Conservation (phyloP, 441 rosid genomes). For the Pelargonium fulgidum region DNA sequence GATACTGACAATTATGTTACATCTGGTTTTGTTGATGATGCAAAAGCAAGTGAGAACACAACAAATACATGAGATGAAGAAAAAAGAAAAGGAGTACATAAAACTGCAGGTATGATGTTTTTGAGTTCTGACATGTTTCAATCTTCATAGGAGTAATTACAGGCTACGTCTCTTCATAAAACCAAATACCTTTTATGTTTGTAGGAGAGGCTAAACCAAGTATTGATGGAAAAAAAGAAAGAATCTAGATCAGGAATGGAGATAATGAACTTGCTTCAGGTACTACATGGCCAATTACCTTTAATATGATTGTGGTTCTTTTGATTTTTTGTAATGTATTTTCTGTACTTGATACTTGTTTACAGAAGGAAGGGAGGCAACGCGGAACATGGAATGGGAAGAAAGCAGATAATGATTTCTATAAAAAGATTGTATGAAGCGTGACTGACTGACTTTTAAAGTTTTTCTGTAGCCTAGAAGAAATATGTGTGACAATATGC, state of each 20-base stretch:
- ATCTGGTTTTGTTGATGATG: constrained; percentile 25
- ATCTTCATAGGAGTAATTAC: constrained; percentile 1
- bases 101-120: constrained; percentile 69
- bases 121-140: constrained; percentile 7
- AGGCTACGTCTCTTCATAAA: neutral
- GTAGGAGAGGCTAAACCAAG: constrained; percentile 94
- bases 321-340: constrained; percentile 11
- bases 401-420: constrained; percentile 92
- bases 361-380: constrained; percentile 95
- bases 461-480: constrained; percentile 2
- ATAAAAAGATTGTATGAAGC: constrained; percentile 74
- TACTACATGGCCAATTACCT: neutral
- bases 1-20: constrained; percentile 17
- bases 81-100: constrained; percentile 91
- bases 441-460: constrained; percentile 14
- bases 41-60: constrained; percentile 94
- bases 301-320: neutral
- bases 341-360: constrained; percentile 13
- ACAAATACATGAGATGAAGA: constrained; percentile 97
- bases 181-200: constrained; percentile 13
- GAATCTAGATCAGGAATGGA: constrained; percentile 98
- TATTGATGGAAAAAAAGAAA: constrained; percentile 91
- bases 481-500: constrained; percentile 13
- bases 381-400: constrained; percentile 99
- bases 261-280: constrained; percentile 61